Evolutionary conservation across 768 basidiomycete species (phyloP), one percentile per base, ranked within the genome.

Genomic region (Lentinula detonsa): DNA sequence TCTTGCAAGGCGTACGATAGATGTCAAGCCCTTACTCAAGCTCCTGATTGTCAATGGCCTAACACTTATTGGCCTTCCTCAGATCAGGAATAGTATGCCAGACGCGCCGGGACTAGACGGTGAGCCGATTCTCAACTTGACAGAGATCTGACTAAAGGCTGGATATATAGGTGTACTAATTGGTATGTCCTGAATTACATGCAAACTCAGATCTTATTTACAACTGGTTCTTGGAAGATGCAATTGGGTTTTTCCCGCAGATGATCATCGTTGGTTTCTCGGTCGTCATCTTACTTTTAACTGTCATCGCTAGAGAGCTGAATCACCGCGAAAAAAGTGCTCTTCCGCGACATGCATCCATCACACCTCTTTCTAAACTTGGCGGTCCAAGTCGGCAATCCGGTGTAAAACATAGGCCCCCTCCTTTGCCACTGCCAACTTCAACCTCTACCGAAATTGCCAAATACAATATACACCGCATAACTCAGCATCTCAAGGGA

Each of bases 231-330:
- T 16, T 13, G n/a, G 43, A 62, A 84, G 82, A 84, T 64, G 72
- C 72, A 49, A 82, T 86, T 51, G 84, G 83, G 1, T 82, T 78
- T 68, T 84, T 85, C 66, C 82, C 83, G 5, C 84, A 85, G 66
- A 83, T 85, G 80, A 71, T 82, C 28, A 68, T 81, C 33, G 68
- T 74, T n/a, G 73, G 74, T 7, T 67, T 75, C 1, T 78, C 77
- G 9, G 72, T 73, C 15, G 69, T 81, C 33, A 57, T 68, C n/a
- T 70, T 84, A 1, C 70, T 84, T 31, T 68, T 78, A 35, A 74
- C 76, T 13, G 61, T 81, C 23, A 73, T 76, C 13, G 70, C 73
- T n/a, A 76, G 75, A 37, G 82, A 83, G 68, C 60, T 75, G 39
- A 73, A 76, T 56, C 49, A 40, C 46, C 62, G 67, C 45, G 61